Conservation (phyloP, 169 alveolate genomes). For the Eimeria acervulina region DNA sequence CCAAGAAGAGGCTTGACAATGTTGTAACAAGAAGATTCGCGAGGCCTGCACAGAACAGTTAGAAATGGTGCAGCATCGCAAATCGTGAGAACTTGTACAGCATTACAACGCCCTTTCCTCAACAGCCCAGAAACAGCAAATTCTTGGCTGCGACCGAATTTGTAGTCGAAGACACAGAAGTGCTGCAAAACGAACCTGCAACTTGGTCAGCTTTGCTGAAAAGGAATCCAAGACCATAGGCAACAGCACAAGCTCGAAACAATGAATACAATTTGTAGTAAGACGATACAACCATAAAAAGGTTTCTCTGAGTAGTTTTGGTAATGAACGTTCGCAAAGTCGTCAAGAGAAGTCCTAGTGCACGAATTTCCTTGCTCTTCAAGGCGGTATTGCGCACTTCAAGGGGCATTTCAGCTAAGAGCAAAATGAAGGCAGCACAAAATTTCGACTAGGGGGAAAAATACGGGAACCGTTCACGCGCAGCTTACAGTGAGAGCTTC, state of each 20-base stretch:
- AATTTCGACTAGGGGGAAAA: not conserved
- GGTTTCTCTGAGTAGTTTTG: conserved; percentile 19
- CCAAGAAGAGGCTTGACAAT: conserved; percentile 50
- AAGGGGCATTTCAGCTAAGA: conserved; percentile 42
- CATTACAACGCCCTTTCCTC: not conserved
- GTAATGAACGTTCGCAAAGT: conserved; percentile 48
- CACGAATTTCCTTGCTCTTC: conserved; percentile 63
- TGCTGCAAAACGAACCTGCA: conserved; percentile 40
- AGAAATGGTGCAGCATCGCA: not conserved
- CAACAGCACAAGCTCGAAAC: conserved; percentile 69
- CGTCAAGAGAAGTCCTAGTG: conserved; percentile 51
- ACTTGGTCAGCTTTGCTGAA: conserved; percentile 70
- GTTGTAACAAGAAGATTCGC: conserved; percentile 59
- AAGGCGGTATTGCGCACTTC: conserved; percentile 63
- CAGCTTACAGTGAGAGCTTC: not conserved
- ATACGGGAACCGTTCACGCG: not conserved
- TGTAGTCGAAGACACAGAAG: not conserved
- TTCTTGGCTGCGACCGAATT: not conserved
- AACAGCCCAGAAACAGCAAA: not conserved
- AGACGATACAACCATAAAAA: conserved; percentile 53
- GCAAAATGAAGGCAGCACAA: not conserved
- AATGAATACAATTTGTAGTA: conserved; percentile 37
- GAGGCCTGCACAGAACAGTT: conserved; percentile 39
- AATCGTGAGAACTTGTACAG: not conserved
- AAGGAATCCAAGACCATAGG: conserved; percentile 71